phyloP scores from a whole-genome alignment of 1,284 basidiomycete genomes.

The Ceratobasidium sp. region DNA sequence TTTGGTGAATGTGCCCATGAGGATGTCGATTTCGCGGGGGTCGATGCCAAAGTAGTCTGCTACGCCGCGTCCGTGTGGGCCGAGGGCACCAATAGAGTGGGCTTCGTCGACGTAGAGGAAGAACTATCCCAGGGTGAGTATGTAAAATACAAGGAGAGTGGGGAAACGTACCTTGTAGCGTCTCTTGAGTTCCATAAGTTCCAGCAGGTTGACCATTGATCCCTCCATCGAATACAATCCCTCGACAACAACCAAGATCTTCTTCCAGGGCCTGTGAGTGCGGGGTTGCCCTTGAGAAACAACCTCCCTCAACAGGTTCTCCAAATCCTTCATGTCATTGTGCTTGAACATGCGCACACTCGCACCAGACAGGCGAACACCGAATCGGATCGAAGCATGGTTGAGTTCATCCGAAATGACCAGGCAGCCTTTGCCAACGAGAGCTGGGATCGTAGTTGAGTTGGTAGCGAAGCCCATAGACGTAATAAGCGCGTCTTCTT shows the following conservation, averaged over 20 bases:
- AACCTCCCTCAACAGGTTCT: conserved; percentile 82
- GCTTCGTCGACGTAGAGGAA: conserved; percentile 97
- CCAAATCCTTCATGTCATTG: conserved; percentile 88
- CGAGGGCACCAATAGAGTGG: conserved; percentile 94
- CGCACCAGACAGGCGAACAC: conserved; percentile 87
- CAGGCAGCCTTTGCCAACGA: conserved; percentile 89
- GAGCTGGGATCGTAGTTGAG: conserved; percentile 90
- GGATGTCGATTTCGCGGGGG: conserved; percentile 82
- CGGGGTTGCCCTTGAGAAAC: conserved; percentile 97
- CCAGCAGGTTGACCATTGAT: conserved; percentile 84
- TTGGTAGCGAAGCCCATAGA: conserved; percentile 99
- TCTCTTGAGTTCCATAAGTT: conserved; percentile 84
- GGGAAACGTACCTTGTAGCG: conserved; percentile 81
- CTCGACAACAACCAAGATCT: conserved; percentile 94
- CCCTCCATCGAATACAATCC: conserved; percentile 99
- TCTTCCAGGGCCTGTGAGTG: conserved; percentile 98
- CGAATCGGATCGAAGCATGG: conserved; percentile 94
- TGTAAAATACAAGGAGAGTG: conserved; percentile 3
- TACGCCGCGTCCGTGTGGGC: conserved; percentile 91
- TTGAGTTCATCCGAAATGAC: conserved; percentile 98
- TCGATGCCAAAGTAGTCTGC: conserved; percentile 92
- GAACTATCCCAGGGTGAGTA: conserved; percentile 63
- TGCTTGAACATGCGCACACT: conserved; percentile 95
- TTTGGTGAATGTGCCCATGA: conserved; percentile 99
- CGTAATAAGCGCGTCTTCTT: conserved; percentile 85